A percentile compares a stretch with the other conserved stretches of the same genome.
Evolutionary conservation across 345 rosid genomes (phyloP).

Genomic region (Aquilaria yunnanensis): DNA sequence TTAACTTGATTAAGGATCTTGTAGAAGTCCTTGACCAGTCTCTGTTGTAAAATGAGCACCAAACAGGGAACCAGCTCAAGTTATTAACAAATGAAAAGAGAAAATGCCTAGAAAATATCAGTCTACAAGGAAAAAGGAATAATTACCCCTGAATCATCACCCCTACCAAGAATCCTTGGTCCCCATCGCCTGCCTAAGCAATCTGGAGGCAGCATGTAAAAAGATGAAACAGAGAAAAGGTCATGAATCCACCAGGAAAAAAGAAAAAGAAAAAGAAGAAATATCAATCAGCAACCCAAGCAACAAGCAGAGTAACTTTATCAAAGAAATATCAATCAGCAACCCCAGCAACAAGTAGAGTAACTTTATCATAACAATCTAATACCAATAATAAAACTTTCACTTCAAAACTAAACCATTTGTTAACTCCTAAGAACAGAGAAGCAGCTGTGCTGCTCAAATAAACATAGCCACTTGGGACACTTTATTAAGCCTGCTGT

Average conservation of each 20-base stretch:
- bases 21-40: conserved; percentile 80
- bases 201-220: conserved; percentile 44
- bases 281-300: neutral
- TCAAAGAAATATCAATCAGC: neutral
- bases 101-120: neutral
- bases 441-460: no score
- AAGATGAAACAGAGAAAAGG: conserved; percentile 14
- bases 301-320: no score
- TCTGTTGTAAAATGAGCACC: conserved; percentile 45
- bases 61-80: conserved; percentile 19
- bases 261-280: conserved; percentile 2
- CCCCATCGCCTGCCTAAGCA: conserved; percentile 99
- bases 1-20: conserved; percentile 81
- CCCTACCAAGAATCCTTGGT: conserved; percentile 88
- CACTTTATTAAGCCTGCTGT: no score
- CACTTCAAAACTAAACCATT: no score
- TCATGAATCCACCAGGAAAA: conserved; percentile 13
- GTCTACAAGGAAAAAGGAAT: neutral
- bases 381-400: no score
- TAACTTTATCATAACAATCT: no score
- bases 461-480: no score
- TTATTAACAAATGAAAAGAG: conserved; percentile 9
- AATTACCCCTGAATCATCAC: conserved; percentile 90
- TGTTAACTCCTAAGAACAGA: no score
- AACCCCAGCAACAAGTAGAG: neutral